phyloP scores from a whole-genome alignment of 2,329 filamentous ascomycete genomes.

The Trichoderma sp. region DNA sequence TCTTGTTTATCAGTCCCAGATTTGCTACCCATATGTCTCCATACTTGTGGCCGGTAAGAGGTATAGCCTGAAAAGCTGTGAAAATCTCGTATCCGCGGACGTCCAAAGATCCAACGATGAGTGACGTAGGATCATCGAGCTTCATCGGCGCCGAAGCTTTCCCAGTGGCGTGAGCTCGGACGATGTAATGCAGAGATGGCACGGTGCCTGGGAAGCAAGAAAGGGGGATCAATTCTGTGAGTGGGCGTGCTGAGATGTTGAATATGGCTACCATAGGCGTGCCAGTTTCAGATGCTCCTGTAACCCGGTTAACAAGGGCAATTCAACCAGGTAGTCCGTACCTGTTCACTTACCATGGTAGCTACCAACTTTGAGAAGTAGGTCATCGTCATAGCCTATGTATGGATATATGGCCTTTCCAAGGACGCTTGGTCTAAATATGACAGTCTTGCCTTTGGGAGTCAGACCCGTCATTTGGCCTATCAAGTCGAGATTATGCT shows the following conservation, averaged over 20 bases:
- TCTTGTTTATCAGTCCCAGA: conserved; percentile 81
- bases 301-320: background rate
- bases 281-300: conserved; percentile 63
- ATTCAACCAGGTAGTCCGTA: background rate
- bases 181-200: conserved; percentile 63
- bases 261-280: conserved; percentile 82
- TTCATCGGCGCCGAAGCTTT: conserved; percentile 59
- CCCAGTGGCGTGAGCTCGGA: conserved; percentile 73
- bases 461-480: conserved; percentile 79
- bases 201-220: conserved; percentile 73
- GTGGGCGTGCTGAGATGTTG: conserved; percentile 68
- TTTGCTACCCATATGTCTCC: conserved; percentile 61
- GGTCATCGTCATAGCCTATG: conserved; percentile 71
- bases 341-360: conserved; percentile 65
- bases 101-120: conserved; percentile 67
- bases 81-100: conserved; percentile 79
- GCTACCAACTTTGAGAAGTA: conserved; percentile 75
- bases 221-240: conserved; percentile 72
- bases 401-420: conserved; percentile 77
- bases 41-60: conserved; percentile 52
- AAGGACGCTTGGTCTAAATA: conserved; percentile 75
- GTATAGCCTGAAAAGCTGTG: conserved; percentile 68
- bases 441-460: conserved; percentile 71
- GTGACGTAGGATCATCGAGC: conserved; percentile 47
- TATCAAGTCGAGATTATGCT: conserved; percentile 77